These are phyloP conservation scores for Pseudozyma sp. DNA, from an alignment of 1,284 basidiomycete species.

Conservation along the genomic window DNA sequence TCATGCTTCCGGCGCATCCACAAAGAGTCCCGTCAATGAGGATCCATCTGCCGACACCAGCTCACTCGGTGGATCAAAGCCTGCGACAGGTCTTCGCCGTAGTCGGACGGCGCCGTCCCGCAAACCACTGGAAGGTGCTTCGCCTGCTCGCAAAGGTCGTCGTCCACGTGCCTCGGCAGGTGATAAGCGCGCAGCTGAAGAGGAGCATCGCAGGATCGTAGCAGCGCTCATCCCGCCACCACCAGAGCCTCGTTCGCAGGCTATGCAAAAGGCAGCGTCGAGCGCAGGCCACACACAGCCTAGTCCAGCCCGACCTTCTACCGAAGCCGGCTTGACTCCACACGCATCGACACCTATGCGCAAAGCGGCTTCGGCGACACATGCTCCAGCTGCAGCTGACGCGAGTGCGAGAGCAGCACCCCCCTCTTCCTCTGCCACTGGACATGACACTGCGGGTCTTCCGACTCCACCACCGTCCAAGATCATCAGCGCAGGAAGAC, in stretches of 20 bases:
- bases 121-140: constrained; percentile 36
- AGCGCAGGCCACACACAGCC: constrained; percentile 24
- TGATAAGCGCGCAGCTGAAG: constrained; percentile 38
- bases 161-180: constrained; percentile 48
- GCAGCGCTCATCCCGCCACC: constrained; percentile 44
- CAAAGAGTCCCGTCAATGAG: constrained; percentile 20
- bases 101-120: constrained; percentile 48
- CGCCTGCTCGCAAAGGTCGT: constrained; percentile 31
- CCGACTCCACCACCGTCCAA: constrained; percentile 52
- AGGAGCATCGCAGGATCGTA: constrained; percentile 44
- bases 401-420: constrained; percentile 25
- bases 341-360: constrained; percentile 38
- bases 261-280: constrained; percentile 41
- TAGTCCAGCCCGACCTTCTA: constrained; percentile 18
- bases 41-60: constrained; percentile 3
- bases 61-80: constrained; percentile 8
- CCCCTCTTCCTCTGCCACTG: constrained; percentile 12
- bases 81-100: constrained; percentile 38
- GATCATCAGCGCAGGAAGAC: constrained; percentile 24
- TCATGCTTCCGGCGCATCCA: constrained; percentile 19
- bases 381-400: constrained; percentile 13
- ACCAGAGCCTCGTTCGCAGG: constrained; percentile 33
- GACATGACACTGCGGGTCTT: constrained; percentile 20
- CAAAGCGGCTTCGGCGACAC: constrained; percentile 32
- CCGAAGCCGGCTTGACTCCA: constrained; percentile 17